Percentiles rank a stretch among this genome's conserved stretches.
These are phyloP conservation scores for Saprolegnia parasitica DNA, from an alignment of 352 stramenopile species.

Conservation along the genomic window DNA sequence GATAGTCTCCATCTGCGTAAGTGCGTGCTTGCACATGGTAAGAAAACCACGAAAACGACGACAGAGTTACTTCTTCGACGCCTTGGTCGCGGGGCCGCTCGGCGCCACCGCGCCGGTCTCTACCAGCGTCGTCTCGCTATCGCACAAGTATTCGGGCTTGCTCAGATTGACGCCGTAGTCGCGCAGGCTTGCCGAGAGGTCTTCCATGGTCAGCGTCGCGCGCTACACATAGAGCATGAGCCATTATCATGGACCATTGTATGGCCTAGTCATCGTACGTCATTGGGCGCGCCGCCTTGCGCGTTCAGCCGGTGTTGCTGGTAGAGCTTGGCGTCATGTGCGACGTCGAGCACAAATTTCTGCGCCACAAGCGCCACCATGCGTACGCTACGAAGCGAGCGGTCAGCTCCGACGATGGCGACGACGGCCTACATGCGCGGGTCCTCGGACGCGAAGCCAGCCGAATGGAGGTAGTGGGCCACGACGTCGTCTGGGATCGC, in stretches of 20 bases:
- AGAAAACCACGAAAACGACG: no score
- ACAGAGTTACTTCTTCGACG: background rate
- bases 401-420: background rate
- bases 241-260: background rate
- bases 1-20: no score
- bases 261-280: background rate
- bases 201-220: slow-evolving; percentile 66
- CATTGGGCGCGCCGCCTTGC: background rate
- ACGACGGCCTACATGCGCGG: slow-evolving; percentile 58
- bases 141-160: slow-evolving; percentile 77
- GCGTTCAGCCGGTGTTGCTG: slow-evolving; percentile 38
- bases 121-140: slow-evolving; percentile 38
- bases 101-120: background rate
- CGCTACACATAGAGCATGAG: slow-evolving; percentile 4
- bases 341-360: slow-evolving; percentile 78
- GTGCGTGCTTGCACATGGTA: no score
- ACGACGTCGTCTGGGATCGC: slow-evolving; percentile 71
- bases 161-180: slow-evolving; percentile 77
- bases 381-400: slow-evolving; percentile 38
- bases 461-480: slow-evolving; percentile 68
- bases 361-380: slow-evolving; percentile 65
- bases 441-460: slow-evolving; percentile 62
- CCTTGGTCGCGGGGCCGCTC: background rate
- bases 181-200: slow-evolving; percentile 63
- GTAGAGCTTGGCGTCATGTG: slow-evolving; percentile 74